Evolutionary conservation across 1,139 yeast species (phyloP).

Genomic region (Taphrina sp.): DNA sequence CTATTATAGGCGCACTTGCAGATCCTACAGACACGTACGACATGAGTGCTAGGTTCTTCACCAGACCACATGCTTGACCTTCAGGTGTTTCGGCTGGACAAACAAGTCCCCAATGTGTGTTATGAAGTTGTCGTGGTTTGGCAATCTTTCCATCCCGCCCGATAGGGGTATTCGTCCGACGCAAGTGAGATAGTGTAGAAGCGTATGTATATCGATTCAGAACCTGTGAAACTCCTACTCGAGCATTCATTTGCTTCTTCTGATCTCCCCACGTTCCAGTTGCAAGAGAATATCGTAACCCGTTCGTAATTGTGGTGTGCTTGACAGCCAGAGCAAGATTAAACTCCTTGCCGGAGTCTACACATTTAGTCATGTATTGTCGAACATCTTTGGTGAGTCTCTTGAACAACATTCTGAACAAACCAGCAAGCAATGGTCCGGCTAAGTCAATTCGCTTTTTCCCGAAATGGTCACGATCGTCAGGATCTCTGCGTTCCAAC

Average conservation of each 20-base stretch:
- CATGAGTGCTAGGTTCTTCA: conserved; percentile 92
- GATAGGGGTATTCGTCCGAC: conserved; percentile 98
- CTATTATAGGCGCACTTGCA: conserved; percentile 90
- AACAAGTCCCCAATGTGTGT: conserved; percentile 99
- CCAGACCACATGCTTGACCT: conserved; percentile 99
- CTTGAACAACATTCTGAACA: conserved; percentile 90
- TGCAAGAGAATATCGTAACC: conserved; percentile 93
- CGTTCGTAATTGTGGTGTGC: conserved; percentile 95
- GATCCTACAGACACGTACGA: conserved; percentile 97
- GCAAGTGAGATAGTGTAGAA: conserved; percentile 92
- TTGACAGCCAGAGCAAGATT: conserved; percentile 94
- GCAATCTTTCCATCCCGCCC: conserved; percentile 99
- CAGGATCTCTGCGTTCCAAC: conserved; percentile 94
- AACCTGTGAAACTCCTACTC: conserved; percentile 99
- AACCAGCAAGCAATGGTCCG: conserved; percentile 92
- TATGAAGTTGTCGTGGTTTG: conserved; percentile 96
- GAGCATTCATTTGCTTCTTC: conserved; percentile 96
- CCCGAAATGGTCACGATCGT: conserved; percentile 99
- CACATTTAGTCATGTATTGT: conserved; percentile 98
- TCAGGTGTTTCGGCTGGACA: conserved; percentile 99
- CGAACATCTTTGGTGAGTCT: conserved; percentile 91
- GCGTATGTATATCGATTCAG: conserved; percentile 96
- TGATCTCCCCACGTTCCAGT: conserved; percentile 99
- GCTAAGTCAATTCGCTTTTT: conserved; percentile 97
- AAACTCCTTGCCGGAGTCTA: conserved; percentile 95